phyloP scores from a whole-genome alignment of 2,329 filamentous ascomycete species.

The Fusarium setosum region DNA sequence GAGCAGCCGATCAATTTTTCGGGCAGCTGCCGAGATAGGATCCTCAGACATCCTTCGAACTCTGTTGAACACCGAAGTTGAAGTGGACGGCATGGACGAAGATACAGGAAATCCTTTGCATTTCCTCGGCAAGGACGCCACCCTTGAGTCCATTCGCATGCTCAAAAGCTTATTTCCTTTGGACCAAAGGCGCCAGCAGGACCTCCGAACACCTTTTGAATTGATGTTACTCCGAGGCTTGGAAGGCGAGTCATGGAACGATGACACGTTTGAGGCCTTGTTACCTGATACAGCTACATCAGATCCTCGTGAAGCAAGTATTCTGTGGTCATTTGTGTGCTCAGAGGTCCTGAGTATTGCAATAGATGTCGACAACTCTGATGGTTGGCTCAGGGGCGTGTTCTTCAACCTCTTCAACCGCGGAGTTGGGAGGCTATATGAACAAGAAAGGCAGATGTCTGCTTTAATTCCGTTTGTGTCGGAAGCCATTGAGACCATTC shows the following conservation, averaged over 20 bases:
- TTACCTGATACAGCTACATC: neutral
- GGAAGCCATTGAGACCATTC: too few relatives aligned
- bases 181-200: neutral
- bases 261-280: neutral
- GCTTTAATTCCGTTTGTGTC: neutral
- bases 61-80: neutral
- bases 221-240: neutral
- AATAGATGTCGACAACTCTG: neutral
- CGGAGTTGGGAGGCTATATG: neutral
- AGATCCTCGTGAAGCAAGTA: neutral
- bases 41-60: neutral
- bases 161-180: neutral
- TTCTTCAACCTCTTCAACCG: neutral
- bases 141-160: neutral
- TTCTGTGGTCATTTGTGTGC: neutral
- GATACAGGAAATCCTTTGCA: neutral
- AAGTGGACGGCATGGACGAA: neutral
- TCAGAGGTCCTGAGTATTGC: too few relatives aligned
- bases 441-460: neutral
- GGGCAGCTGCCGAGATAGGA: neutral
- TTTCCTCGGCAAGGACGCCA: neutral
- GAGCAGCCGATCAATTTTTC: neutral
- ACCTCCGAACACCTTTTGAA: neutral
- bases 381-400: neutral
- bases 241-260: rapidly evolving